A percentile compares a stretch with the other conserved stretches of the same genome.
Conservation (phyloP, 2,329 filamentous ascomycete genomes). For the Hypoxylon sp. region DNA sequence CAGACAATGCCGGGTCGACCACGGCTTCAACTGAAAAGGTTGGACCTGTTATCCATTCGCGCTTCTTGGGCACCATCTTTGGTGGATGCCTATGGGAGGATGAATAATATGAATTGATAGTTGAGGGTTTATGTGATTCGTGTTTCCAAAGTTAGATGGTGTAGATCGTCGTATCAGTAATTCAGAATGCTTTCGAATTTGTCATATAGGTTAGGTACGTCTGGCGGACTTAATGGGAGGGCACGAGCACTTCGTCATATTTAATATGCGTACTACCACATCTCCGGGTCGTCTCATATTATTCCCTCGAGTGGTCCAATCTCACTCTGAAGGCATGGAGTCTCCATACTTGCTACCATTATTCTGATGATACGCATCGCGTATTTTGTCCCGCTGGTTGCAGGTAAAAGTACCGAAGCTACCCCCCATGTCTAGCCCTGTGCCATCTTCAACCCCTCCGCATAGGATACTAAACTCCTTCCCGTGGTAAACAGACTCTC, state of each 20-base stretch:
- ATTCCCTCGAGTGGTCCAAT: conserved; percentile 20
- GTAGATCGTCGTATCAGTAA: conserved; percentile 22
- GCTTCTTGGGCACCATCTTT: conserved; percentile 27
- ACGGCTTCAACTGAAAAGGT: conserved; percentile 25
- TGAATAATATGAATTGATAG: conserved; percentile 4
- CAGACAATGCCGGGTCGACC: conserved; percentile 24
- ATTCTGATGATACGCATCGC: conserved; percentile 34
- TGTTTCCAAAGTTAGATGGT: conserved; percentile 13
- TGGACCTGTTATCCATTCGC: conserved; percentile 24
- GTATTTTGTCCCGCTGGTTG: conserved; percentile 18
- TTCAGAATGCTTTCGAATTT: conserved; percentile 17
- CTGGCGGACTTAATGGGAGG: neutral
- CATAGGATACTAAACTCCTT: conserved; percentile 14
- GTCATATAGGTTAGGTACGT: conserved; percentile 26
- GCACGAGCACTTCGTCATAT: conserved; percentile 27
- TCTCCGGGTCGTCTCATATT: conserved; percentile 21
- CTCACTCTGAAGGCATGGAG: conserved; percentile 25
- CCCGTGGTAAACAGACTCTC: conserved; percentile 12
- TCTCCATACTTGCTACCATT: conserved; percentile 13
- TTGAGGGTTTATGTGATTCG: conserved; percentile 6
- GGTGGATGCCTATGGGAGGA: conserved; percentile 14
- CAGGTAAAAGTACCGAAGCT: conserved; percentile 24
- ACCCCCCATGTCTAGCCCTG: conserved; percentile 24
- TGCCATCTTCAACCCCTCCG: conserved; percentile 10
- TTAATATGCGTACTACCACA: conserved; percentile 39